Evolutionary conservation across 345 rosid genomes (phyloP).

Genomic region (Salix koriyanagi): DNA sequence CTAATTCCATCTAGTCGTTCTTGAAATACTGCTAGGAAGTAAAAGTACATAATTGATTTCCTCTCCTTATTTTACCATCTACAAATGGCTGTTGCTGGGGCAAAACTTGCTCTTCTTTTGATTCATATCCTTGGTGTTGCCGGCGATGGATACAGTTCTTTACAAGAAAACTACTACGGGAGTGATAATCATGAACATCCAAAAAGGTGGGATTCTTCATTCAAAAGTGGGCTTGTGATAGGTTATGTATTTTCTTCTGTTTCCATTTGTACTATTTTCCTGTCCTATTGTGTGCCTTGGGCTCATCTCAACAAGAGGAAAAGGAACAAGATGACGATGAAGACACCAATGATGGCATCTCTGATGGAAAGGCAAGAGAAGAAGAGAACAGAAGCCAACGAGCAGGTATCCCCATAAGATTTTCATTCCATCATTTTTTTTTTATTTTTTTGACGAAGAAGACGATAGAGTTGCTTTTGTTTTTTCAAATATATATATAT

Average conservation of each 20-base stretch:
- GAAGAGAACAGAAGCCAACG: neutral
- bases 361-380: neutral
- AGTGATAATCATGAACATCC: neutral
- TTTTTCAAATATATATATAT: neutral
- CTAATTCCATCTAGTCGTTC: no score
- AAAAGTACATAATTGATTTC: no score
- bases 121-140: no score
- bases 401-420: neutral
- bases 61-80: no score
- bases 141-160: neutral
- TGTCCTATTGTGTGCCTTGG: conserved; percentile 4
- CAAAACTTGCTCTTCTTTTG: no score
- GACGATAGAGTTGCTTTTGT: no score
- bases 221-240: conserved; percentile 5
- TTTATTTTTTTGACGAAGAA: no score
- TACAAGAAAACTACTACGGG: neutral
- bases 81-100: no score
- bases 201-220: neutral
- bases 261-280: neutral
- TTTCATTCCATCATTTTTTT: no score
- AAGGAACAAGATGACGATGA: neutral
- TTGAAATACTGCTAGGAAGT: no score
- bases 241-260: conserved; percentile 2
- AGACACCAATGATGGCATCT: neutral
- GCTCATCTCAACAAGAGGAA: neutral